Evolutionary conservation across 345 rosid species (phyloP).

Genomic region (Eutrema heterophyllum): DNA sequence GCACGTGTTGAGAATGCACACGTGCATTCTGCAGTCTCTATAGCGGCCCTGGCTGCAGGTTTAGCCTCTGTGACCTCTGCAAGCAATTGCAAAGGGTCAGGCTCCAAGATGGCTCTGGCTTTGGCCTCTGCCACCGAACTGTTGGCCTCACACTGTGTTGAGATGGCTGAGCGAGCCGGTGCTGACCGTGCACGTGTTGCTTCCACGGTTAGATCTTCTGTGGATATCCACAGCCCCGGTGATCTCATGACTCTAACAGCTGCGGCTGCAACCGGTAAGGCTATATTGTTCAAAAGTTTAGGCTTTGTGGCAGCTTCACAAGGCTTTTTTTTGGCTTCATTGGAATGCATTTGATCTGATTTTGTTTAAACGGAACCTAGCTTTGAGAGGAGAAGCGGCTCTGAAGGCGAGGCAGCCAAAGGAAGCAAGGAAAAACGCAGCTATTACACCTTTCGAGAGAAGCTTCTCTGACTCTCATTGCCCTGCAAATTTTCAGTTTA

Average conservation of each 20-base stretch:
- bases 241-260: conserved; percentile 93
- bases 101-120: conserved; percentile 67
- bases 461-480: conserved; percentile 47
- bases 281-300: neutral
- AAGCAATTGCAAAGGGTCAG: conserved; percentile 37
- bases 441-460: conserved; percentile 75
- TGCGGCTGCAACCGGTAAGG: conserved; percentile 88
- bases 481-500: conserved; percentile 34
- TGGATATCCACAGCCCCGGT: conserved; percentile 71
- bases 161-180: conserved; percentile 72
- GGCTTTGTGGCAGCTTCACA: neutral
- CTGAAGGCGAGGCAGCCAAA: conserved; percentile 69
- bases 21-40: conserved; percentile 69
- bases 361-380: conserved; percentile 31
- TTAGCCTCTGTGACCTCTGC: conserved; percentile 77
- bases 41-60: conserved; percentile 94
- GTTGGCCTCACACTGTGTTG: conserved; percentile 84
- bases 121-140: conserved; percentile 85
- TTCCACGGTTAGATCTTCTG: conserved; percentile 68
- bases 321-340: neutral
- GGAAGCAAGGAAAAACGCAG: conserved; percentile 80
- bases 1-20: conserved; percentile 70
- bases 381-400: conserved; percentile 94
- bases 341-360: conserved; percentile 1
- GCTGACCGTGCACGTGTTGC: conserved; percentile 71